Conservation (phyloP, 495 filamentous ascomycete species). For the Lepraria neglecta region DNA sequence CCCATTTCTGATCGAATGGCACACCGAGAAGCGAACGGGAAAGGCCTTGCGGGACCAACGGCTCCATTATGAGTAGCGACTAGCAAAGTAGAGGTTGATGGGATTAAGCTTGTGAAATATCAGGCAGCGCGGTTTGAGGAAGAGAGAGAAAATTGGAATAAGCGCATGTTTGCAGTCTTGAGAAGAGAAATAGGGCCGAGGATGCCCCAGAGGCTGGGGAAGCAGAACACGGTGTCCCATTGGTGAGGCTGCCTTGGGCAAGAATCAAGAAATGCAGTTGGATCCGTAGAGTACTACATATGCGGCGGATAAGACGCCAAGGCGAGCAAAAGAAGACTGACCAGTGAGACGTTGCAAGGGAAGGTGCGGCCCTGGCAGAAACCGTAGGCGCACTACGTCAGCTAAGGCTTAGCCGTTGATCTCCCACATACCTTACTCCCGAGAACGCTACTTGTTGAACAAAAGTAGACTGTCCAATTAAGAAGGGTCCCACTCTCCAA, state of each 20-base stretch:
- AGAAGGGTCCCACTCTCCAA: too few species aligned
- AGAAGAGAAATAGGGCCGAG: background rate
- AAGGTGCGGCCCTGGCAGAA: too few species aligned
- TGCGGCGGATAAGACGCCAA: background rate
- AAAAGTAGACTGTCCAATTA: background rate
- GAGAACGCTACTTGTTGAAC: background rate
- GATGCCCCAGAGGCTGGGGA: background rate
- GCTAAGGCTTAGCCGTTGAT: background rate
- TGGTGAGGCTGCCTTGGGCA: background rate
- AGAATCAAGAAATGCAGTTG: background rate
- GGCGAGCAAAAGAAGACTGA: slow-evolving; percentile 13
- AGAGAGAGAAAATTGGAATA: background rate
- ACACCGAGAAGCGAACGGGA: slow-evolving; percentile 22
- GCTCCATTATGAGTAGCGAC: slow-evolving; percentile 12
- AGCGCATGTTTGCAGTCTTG: background rate
- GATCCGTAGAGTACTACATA: background rate
- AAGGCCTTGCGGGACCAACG: background rate
- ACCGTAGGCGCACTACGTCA: background rate
- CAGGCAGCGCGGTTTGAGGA: background rate
- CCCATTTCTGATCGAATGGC: slow-evolving; percentile 37
- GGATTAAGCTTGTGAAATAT: background rate
- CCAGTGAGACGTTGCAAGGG: background rate
- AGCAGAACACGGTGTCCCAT: background rate
- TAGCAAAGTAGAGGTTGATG: background rate
- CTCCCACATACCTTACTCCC: background rate